Evolutionary conservation across 2,329 filamentous ascomycete genomes (phyloP), one percentile per base, ranked within the genome.

Genomic region (Epicoccum sorghinum): DNA sequence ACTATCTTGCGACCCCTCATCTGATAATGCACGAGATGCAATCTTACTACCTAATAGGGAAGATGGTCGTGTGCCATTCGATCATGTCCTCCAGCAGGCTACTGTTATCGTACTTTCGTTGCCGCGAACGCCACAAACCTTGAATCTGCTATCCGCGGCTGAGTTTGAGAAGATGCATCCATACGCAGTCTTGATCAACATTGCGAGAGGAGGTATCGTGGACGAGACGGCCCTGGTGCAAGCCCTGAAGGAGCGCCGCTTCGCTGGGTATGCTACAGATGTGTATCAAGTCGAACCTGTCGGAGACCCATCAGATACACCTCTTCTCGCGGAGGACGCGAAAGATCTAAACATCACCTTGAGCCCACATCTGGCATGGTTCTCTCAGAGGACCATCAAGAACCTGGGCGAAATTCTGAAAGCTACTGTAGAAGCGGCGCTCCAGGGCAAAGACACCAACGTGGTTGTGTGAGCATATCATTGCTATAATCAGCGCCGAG

Each of bases 321-420:
- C 77, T 0, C 66, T 83, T 40, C 61, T 82, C 23, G 62, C 70
- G 6, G 70, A 78, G n/a, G 78, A 79, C 14, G 71, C 71, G 2
- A 70, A 75, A 45, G 73, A 76, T 18, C 74, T 82, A 10, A 83
- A 83, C 55, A 66, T 85, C 55, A 77, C 82, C 0, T 60, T 82
- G 36, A 81, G 75, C 42, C 81, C 82, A 14, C 82, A 85, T 69
- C 57, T 83, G 35, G 82, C 83, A 1, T 85, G 82, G 82, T 79
- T 77, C 58, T 77, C 80, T 1, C 73, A 76, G 41, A 76, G 70
- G 58, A 83, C 80, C 4, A 71, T 80, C 52, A 69, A 75, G 39
- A 82, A 79, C 35, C 75, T 82, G 37, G 72, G 75, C 10, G 66
- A 69, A 29, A 75, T 78, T 13, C 58, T 80, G 33, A 80, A 77